Evolutionary conservation across 2,329 filamentous ascomycete genomes (phyloP).

Genomic region (Ophiostoma quercus): DNA sequence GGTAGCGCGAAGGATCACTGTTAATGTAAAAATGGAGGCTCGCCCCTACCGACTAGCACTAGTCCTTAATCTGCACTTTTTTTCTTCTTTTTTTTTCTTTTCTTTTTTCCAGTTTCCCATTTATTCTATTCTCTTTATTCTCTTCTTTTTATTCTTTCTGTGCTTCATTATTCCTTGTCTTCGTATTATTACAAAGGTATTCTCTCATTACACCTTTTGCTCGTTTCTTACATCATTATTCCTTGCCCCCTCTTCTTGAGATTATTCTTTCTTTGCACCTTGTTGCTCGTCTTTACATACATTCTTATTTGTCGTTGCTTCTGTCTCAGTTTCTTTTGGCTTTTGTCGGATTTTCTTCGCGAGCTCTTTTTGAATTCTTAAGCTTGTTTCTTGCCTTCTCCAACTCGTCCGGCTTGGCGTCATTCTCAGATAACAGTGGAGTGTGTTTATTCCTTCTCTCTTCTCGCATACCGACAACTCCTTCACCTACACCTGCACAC

Average conservation of each 20-base stretch:
- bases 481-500: neutral
- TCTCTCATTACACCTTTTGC: neutral
- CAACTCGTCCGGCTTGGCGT: neutral
- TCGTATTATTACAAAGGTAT: neutral
- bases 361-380: too few species aligned
- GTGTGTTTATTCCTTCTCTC: neutral
- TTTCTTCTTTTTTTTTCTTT: neutral
- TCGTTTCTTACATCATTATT: too few species aligned
- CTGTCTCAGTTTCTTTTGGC: neutral
- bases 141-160: neutral
- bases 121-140: neutral
- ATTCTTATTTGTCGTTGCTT: neutral
- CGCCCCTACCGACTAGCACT: neutral
- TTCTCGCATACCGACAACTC: neutral
- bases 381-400: neutral
- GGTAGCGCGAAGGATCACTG: neutral
- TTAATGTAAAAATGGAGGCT: conserved; percentile 1
- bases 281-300: neutral
- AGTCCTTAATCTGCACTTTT: neutral
- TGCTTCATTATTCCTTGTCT: too few species aligned
- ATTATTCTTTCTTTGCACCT: neutral
- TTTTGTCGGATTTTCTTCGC: neutral
- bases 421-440: neutral
- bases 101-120: neutral
- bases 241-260: neutral